Conservation (phyloP, 2,329 filamentous ascomycete genomes). For the Diplodia scrobiculata region DNA sequence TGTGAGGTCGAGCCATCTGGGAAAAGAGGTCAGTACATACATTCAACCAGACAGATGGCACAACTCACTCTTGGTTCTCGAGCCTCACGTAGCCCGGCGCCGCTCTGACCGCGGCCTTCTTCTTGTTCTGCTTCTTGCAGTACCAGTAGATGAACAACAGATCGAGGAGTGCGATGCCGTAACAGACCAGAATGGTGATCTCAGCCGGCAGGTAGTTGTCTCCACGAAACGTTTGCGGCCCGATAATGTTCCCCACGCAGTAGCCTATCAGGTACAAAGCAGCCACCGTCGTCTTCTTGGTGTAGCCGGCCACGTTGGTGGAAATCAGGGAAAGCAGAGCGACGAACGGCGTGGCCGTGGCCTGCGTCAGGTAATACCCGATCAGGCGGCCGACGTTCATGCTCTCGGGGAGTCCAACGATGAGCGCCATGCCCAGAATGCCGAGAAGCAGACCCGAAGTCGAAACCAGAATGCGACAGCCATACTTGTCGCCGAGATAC, state of each 20-base stretch:
- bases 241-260: conserved; percentile 51
- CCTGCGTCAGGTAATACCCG: conserved; percentile 67
- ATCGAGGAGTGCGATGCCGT: conserved; percentile 55
- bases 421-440: conserved; percentile 65
- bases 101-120: conserved; percentile 58
- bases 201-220: conserved; percentile 65
- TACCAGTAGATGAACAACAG: conserved; percentile 65
- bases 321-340: conserved; percentile 64
- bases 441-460: conserved; percentile 55
- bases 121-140: conserved; percentile 61
- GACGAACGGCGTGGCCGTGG: conserved; percentile 64
- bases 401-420: conserved; percentile 62
- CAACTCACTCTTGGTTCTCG: conserved; percentile 64
- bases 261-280: conserved; percentile 57
- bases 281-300: conserved; percentile 60
- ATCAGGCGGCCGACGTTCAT: conserved; percentile 62
- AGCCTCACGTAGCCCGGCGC: conserved; percentile 61
- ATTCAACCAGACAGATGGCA: neutral
- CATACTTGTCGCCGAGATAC: conserved; percentile 59
- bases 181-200: conserved; percentile 65
- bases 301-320: conserved; percentile 62
- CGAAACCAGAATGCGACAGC: conserved; percentile 61
- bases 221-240: conserved; percentile 48
- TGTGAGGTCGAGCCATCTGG: conserved; percentile 62
- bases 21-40: neutral